These are phyloP conservation scores for Draba incana DNA, from an alignment of 345 rosid genomes.

Conservation along the genomic window DNA sequence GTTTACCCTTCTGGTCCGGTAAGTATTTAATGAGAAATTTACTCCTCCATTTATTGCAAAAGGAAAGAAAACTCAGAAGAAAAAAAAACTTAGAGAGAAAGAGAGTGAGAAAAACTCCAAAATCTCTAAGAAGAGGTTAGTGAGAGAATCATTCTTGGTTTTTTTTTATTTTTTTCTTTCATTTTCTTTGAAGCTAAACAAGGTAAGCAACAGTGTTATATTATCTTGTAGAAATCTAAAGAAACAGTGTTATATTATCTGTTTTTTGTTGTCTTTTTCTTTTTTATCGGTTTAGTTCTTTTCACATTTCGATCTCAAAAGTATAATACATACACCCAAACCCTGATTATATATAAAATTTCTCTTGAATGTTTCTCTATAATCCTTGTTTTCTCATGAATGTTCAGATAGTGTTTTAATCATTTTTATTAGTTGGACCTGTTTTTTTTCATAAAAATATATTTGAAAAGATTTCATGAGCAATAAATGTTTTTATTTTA, in stretches of 20 bases:
- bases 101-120: slow-evolving; percentile 28
- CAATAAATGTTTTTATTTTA: slow-evolving; percentile 37
- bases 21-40: slow-evolving; percentile 47
- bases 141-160: slow-evolving; percentile 23
- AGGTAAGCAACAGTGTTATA: slow-evolving; percentile 24
- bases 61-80: slow-evolving; percentile 13
- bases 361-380: not conserved
- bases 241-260: slow-evolving; percentile 12
- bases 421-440: slow-evolving; percentile 28
- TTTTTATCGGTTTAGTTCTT: not conserved
- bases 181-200: slow-evolving; percentile 34
- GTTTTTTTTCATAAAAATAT: not conserved
- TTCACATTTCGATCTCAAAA: not conserved
- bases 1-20: slow-evolving; percentile 53
- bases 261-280: slow-evolving; percentile 17
- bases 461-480: slow-evolving; percentile 26
- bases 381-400: slow-evolving; percentile 34
- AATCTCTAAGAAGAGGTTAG: slow-evolving; percentile 28
- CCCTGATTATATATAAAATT: not conserved
- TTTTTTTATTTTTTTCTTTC: slow-evolving; percentile 2
- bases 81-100: slow-evolving; percentile 23
- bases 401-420: slow-evolving; percentile 37
- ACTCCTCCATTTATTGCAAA: slow-evolving; percentile 55
- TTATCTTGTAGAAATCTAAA: slow-evolving; percentile 6
- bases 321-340: not conserved